Conservation (phyloP, 75 land plant species). For the Cunninghamia lanceolata region DNA sequence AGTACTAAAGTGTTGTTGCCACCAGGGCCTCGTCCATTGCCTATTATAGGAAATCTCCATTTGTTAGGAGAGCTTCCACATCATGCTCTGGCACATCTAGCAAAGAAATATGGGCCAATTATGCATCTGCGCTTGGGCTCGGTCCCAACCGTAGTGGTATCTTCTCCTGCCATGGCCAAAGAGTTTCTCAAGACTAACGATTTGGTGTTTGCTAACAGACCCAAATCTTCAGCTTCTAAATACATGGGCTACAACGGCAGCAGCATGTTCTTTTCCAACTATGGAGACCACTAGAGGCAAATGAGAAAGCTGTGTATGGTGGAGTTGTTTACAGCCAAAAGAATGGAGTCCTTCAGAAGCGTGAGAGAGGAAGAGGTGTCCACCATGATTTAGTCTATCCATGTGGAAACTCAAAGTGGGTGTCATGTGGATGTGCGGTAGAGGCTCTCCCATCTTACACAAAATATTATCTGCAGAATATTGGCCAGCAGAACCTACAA, state of each 20-base stretch:
- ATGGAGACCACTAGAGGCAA: no score
- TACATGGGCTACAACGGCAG: neutral
- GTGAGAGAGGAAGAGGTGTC: conserved; percentile 26
- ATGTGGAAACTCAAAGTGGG: neutral
- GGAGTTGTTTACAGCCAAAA: no score
- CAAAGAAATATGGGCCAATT: conserved; percentile 26
- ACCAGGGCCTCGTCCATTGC: conserved; percentile 7
- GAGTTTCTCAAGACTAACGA: conserved; percentile 31
- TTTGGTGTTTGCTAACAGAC: conserved; percentile 19
- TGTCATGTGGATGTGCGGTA: neutral
- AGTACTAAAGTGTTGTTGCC: neutral
- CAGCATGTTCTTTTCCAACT: no score
- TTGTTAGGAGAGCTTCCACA: conserved; percentile 9
- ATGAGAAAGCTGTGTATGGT: no score
- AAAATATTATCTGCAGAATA: neutral
- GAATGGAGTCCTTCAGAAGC: no score
- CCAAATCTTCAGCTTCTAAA: neutral
- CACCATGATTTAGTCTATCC: conserved; percentile 1
- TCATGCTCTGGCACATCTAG: neutral
- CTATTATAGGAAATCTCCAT: conserved; percentile 5
- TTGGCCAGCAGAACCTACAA: neutral
- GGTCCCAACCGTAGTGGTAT: conserved; percentile 17
- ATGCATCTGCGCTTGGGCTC: conserved; percentile 22
- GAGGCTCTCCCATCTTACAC: neutral
- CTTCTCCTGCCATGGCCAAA: conserved; percentile 27